A percentile compares a stretch with the other conserved stretches of the same genome.
These are phyloP conservation scores for Fusarium camptoceras DNA, from an alignment of 2,329 filamentous ascomycete species.

Conservation along the genomic window DNA sequence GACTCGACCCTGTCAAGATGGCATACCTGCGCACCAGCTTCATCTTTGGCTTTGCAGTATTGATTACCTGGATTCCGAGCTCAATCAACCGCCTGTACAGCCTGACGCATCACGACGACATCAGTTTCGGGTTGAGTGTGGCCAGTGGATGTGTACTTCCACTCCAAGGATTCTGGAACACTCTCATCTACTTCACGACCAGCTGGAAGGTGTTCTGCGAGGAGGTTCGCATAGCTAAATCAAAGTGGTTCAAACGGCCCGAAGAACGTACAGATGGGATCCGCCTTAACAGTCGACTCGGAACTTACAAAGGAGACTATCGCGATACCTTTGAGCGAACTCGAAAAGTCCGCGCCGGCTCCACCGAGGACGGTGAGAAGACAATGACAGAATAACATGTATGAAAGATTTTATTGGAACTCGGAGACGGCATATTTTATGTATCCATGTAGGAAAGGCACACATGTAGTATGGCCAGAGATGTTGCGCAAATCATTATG, in stretches of 20 bases:
- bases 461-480: background rate
- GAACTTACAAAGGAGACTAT: slow-evolving; percentile 32
- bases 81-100: slow-evolving; percentile 80
- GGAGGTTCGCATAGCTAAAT: slow-evolving; percentile 39
- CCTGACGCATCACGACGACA: slow-evolving; percentile 61
- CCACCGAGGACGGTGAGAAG: slow-evolving; percentile 3
- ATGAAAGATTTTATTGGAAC: background rate
- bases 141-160: slow-evolving; percentile 78
- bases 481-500: slow-evolving; percentile 1
- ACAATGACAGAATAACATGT: background rate
- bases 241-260: slow-evolving; percentile 11
- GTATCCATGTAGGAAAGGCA: background rate
- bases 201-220: slow-evolving; percentile 59
- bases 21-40: slow-evolving; percentile 71
- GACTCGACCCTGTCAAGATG: slow-evolving; percentile 67
- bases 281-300: slow-evolving; percentile 48
- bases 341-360: slow-evolving; percentile 13
- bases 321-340: slow-evolving; percentile 41
- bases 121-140: slow-evolving; percentile 74
- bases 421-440: background rate
- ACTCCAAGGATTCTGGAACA: slow-evolving; percentile 84
- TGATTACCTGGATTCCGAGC: slow-evolving; percentile 73
- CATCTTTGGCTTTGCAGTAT: slow-evolving; percentile 68
- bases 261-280: slow-evolving; percentile 22
- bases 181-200: slow-evolving; percentile 78